phyloP scores from a whole-genome alignment of 306 rosid species.

The Lablab purpureus region DNA sequence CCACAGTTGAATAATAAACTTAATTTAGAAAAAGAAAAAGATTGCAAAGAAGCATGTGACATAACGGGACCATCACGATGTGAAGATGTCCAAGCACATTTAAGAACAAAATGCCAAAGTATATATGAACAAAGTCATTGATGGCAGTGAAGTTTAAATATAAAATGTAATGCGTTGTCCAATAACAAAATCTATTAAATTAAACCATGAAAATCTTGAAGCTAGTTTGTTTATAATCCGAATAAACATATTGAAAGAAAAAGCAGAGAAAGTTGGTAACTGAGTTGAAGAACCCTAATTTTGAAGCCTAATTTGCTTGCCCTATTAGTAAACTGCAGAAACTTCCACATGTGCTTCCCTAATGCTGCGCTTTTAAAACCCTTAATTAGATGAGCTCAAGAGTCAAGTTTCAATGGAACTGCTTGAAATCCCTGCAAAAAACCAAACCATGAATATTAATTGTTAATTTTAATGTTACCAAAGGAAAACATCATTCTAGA shows the following conservation, averaged over 20 bases:
- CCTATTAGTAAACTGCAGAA: conserved; percentile 43
- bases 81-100: neutral
- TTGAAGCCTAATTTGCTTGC: conserved; percentile 44
- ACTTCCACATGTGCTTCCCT: conserved; percentile 39
- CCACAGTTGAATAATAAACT: neutral
- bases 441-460: neutral
- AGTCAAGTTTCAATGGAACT: conserved; percentile 39
- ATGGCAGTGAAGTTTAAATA: conserved; percentile 20
- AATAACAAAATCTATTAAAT: conserved; percentile 44
- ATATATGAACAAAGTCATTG: conserved; percentile 22
- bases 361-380: conserved; percentile 23
- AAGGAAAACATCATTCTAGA: neutral
- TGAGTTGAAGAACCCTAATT: conserved; percentile 40
- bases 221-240: conserved; percentile 30
- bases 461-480: conserved; percentile 1
- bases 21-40: neutral
- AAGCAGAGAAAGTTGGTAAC: conserved; percentile 6
- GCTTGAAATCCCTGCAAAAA: conserved; percentile 52
- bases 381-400: conserved; percentile 36
- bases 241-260: conserved; percentile 14
- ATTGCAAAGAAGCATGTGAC: conserved; percentile 16
- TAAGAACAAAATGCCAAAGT: conserved; percentile 17
- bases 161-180: conserved; percentile 30
- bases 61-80: conserved; percentile 1
- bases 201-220: conserved; percentile 45